Conservation (phyloP, 176 grass and related monocot species). For the Otatea glauca region DNA sequence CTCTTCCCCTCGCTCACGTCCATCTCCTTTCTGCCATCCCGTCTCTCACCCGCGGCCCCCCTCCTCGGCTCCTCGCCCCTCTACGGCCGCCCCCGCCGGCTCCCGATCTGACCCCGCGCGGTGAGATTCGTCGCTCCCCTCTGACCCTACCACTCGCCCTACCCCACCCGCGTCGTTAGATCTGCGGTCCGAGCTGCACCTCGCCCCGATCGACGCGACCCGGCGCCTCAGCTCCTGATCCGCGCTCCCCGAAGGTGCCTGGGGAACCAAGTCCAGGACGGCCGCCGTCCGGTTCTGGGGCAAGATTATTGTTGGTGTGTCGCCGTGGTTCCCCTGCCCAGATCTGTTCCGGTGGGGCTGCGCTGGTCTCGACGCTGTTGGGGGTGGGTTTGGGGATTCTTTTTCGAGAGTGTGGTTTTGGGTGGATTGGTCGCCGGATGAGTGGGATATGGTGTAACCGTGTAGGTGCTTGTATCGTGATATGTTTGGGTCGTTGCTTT, state of each 20-base stretch:
- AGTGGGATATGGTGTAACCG: background rate
- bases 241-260: too few relatives aligned
- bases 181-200: background rate
- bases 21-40: too few relatives aligned
- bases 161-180: background rate
- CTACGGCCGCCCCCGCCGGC: background rate
- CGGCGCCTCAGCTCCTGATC: background rate
- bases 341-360: conserved; percentile 4
- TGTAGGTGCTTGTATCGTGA: background rate
- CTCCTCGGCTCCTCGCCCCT: background rate
- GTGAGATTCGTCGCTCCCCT: conserved; percentile 22
- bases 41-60: too few relatives aligned
- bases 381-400: background rate
- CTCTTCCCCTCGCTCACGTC: too few relatives aligned
- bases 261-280: too few relatives aligned
- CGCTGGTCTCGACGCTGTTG: background rate
- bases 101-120: conserved; percentile 18
- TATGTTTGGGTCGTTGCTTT: conserved; percentile 5
- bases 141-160: background rate
- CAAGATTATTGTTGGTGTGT: background rate
- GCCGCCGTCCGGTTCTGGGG: too few relatives aligned
- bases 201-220: background rate
- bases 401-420: background rate
- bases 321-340: background rate
- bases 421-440: background rate